phyloP scores from a whole-genome alignment of 345 rosid genomes.

The Dipteronia dyeriana region DNA sequence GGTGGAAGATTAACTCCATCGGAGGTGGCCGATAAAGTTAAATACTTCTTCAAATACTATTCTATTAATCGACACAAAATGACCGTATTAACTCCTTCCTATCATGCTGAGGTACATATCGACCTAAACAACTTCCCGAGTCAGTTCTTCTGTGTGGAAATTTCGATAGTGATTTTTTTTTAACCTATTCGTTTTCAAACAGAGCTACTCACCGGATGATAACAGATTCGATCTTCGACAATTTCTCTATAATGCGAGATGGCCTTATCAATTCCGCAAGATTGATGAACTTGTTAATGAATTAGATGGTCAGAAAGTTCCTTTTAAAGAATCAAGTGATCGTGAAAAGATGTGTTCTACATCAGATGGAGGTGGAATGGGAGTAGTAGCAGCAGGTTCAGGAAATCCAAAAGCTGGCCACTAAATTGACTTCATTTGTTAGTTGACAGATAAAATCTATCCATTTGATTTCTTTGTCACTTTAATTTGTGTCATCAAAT shows the following conservation, averaged over 20 bases:
- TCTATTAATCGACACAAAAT: conserved; percentile 96
- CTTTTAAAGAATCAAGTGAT: conserved; percentile 36
- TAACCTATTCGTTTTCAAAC: conserved; percentile 16
- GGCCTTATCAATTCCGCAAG: conserved; percentile 89
- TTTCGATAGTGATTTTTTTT: background rate
- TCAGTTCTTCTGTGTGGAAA: background rate
- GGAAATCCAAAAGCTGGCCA: conserved; percentile 66
- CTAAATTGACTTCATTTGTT: conserved; percentile 9
- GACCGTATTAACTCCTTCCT: conserved; percentile 92
- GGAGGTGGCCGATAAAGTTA: conserved; percentile 93
- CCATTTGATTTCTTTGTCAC: background rate
- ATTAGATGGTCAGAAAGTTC: conserved; percentile 58
- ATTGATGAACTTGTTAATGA: conserved; percentile 76
- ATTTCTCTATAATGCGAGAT: conserved; percentile 76
- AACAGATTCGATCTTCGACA: conserved; percentile 90
- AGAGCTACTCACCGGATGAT: conserved; percentile 97
- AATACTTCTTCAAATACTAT: conserved; percentile 88
- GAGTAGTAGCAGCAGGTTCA: conserved; percentile 67
- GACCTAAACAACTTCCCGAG: background rate
- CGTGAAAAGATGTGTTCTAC: conserved; percentile 2
- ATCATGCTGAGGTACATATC: conserved; percentile 84
- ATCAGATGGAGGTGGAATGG: conserved; percentile 38
- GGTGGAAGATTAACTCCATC: conserved; percentile 70
- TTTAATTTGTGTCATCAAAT: background rate
- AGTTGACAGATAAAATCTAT: background rate